These are phyloP conservation scores for Zygnema circumcarinatum DNA, from an alignment of 139 green algal species.

Conservation along the genomic window DNA sequence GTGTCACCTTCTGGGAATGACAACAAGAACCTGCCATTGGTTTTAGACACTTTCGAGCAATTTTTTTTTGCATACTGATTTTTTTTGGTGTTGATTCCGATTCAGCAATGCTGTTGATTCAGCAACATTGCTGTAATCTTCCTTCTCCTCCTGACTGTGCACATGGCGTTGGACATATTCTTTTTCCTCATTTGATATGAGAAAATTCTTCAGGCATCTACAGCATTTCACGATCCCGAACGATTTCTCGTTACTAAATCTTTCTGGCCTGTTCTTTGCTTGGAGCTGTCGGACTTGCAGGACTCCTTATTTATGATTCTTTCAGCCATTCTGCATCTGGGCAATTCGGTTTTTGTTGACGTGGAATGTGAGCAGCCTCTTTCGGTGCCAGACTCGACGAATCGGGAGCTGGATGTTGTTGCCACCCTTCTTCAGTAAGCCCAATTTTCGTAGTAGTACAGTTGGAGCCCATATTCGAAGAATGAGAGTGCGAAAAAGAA, in stretches of 20 bases:
- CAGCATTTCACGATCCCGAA: not conserved
- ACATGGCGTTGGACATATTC: not conserved
- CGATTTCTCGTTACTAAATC: not conserved
- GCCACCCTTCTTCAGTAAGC: slow-evolving; percentile 13
- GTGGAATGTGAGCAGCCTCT: not conserved
- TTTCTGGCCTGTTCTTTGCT: no score
- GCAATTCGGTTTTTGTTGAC: slow-evolving; percentile 59
- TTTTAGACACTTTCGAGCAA: no score
- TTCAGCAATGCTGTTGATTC: not conserved
- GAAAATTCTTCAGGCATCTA: not conserved
- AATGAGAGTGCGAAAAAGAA: no score
- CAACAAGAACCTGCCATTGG: not conserved
- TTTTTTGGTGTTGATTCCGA: no score
- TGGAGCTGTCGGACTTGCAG: slow-evolving; percentile 63
- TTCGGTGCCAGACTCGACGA: not conserved
- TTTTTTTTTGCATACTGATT: no score
- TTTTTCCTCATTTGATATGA: not conserved
- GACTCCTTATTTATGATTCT: slow-evolving; percentile 83
- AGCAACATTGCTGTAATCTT: not conserved
- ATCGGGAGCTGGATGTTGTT: not conserved
- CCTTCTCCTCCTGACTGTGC: not conserved
- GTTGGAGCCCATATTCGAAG: not conserved
- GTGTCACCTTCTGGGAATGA: not conserved
- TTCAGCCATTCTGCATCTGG: slow-evolving; percentile 93
- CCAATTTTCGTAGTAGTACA: not conserved